Percentiles rank a stretch among this genome's conserved stretches.
Evolutionary conservation across 306 rosid species (phyloP).

Genomic region (Sechiopsis laciniata): DNA sequence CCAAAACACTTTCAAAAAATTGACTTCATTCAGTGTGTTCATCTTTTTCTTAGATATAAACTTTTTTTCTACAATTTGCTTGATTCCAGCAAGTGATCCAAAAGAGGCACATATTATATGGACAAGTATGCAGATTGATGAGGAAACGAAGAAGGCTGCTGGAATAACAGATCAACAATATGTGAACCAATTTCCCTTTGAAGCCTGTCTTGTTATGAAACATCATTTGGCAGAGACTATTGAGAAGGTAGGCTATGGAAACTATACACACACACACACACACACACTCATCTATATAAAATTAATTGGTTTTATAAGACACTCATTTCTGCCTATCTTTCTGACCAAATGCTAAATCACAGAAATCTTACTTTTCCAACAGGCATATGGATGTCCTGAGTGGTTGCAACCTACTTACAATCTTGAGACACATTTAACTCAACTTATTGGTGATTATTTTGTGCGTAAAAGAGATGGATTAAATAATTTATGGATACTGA

Average conservation of each 20-base stretch:
- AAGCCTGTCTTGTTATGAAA: conserved; percentile 95
- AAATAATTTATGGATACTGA: conserved; percentile 80
- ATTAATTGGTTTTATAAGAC: not conserved
- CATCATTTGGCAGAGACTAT: conserved; percentile 93
- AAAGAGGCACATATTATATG: conserved; percentile 88
- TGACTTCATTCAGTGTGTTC: not conserved
- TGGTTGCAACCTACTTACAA: conserved; percentile 97
- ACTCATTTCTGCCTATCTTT: not conserved
- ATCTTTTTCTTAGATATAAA: not conserved
- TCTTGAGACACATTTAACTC: conserved; percentile 73
- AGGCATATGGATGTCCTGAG: conserved; percentile 80
- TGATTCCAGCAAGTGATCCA: conserved; percentile 62
- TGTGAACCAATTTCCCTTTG: conserved; percentile 83
- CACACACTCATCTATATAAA: not conserved
- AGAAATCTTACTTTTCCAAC: conserved; percentile 21
- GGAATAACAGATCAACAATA: conserved; percentile 78
- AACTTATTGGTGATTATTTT: conserved; percentile 75
- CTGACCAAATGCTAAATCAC: conserved; percentile 11
- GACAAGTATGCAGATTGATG: conserved; percentile 80
- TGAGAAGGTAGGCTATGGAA: conserved; percentile 54
- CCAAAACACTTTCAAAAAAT: conserved; percentile 8
- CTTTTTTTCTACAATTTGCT: conserved; percentile 14
- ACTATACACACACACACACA: not conserved
- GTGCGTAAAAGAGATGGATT: conserved; percentile 61
- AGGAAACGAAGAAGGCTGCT: conserved; percentile 63